Evolutionary conservation across 257 asterid genomes (phyloP).

Genomic region (Voacanga thouarsii): DNA sequence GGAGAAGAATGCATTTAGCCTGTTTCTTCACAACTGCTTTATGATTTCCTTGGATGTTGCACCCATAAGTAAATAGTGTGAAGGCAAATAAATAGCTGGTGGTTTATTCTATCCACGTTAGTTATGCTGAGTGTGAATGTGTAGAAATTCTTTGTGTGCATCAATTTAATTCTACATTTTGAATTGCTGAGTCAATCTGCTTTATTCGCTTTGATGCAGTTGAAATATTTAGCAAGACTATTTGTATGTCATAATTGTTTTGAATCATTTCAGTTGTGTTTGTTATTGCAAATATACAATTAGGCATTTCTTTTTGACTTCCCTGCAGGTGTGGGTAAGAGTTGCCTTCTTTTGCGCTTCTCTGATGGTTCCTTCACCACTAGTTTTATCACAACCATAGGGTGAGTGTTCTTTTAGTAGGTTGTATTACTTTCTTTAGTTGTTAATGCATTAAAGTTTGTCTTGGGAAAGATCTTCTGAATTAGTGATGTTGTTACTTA

Average conservation of each 20-base stretch:
- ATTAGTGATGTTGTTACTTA: neutral
- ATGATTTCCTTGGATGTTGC: neutral
- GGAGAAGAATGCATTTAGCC: neutral
- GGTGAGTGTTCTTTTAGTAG: slow-evolving; percentile 23
- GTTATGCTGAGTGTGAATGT: neutral
- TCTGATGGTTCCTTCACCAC: slow-evolving; percentile 46
- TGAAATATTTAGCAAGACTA: neutral
- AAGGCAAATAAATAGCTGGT: neutral
- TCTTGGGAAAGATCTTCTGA: neutral
- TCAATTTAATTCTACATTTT: neutral
- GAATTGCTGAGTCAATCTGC: neutral
- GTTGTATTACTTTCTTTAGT: neutral
- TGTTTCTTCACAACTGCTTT: neutral
- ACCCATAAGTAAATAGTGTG: neutral
- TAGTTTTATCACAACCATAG: slow-evolving; percentile 40
- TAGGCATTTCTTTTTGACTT: neutral
- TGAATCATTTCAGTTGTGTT: neutral
- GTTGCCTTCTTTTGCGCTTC: slow-evolving; percentile 43
- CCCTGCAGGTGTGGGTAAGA: slow-evolving; percentile 40
- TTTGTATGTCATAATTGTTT: neutral
- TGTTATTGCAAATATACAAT: no score
- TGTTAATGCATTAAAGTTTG: neutral
- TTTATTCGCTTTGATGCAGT: neutral
- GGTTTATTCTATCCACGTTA: neutral
- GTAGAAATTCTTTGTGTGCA: neutral